Percentiles rank a stretch among this genome's conserved stretches.
phyloP scores from a whole-genome alignment of 2,329 filamentous ascomycete species.

The Colletotrichum sp. region DNA sequence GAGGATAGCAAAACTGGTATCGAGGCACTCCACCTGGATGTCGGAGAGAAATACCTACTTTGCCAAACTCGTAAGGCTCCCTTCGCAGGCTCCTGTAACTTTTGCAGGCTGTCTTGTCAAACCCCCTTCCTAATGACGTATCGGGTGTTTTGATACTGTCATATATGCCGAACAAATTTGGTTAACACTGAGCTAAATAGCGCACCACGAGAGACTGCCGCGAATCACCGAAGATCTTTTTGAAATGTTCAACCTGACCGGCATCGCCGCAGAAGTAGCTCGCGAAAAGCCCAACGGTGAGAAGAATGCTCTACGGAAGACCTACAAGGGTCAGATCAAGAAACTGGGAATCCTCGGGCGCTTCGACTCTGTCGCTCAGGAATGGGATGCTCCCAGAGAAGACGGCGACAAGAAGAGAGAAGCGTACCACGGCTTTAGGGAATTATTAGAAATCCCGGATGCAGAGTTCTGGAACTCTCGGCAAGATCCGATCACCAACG shows the following conservation, averaged over 20 bases:
- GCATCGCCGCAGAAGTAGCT: slow-evolving; percentile 65
- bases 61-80: slow-evolving; percentile 71
- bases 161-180: slow-evolving; percentile 33
- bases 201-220: slow-evolving; percentile 53
- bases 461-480: slow-evolving; percentile 21
- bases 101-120: slow-evolving; percentile 17
- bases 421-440: slow-evolving; percentile 56
- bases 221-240: slow-evolving; percentile 63
- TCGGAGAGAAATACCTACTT: slow-evolving; percentile 71
- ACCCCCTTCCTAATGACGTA: neutral
- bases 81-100: slow-evolving; percentile 36
- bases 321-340: slow-evolving; percentile 73
- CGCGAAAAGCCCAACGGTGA: slow-evolving; percentile 69
- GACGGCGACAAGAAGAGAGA: slow-evolving; percentile 53
- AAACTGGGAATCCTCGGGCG: slow-evolving; percentile 65
- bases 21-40: slow-evolving; percentile 69
- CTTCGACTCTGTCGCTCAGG: slow-evolving; percentile 61
- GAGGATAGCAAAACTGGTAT: slow-evolving; percentile 67
- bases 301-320: slow-evolving; percentile 71
- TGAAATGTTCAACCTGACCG: slow-evolving; percentile 60
- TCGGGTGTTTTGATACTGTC: slow-evolving; percentile 21
- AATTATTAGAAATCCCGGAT: slow-evolving; percentile 56
- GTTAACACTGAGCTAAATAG: slow-evolving; percentile 53
- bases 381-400: slow-evolving; percentile 50
- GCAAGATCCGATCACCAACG: slow-evolving; percentile 59